Base-by-base conservation (phyloP, 352 stramenopile species). In the Phytophthora hibernalis region DNA sequence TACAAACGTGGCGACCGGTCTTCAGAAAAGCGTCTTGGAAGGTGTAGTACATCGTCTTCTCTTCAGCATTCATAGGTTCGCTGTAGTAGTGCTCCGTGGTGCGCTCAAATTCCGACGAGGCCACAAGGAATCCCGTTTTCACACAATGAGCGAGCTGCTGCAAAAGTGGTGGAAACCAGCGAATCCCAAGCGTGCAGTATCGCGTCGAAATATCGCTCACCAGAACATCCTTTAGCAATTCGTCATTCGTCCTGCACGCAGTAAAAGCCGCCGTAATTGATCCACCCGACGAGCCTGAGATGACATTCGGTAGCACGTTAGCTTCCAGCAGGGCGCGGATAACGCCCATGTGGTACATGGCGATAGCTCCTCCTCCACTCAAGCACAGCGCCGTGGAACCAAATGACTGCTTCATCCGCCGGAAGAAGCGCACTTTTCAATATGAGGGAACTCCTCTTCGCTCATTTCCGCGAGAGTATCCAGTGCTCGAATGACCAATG, bases 271-370 rank as follows among this genome's bases (percentile, higher is more conserved):
- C 93, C 7, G 84, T 85, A 68, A 98, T 98, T 13, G 81, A 91
- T 7, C 96, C 95, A 40, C 93, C 96, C 0, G 93, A 98, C 1
- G 93, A 98, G 1, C 96, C 96, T 4, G 89, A 97, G 42, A 98
- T 93, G 7, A 98, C 93, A 56, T 97, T 94, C 16, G 97, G 95
- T 35, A 98, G 76, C 9, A 97, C 31, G 38, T 93, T 84, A 0
- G 82, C 84, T 22, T 98, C 85, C 2, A 98, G 68, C 8, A 98
- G 69, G 10, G 92, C 92, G 18, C 85, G 82, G 11, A 98, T 90
- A 10, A 97, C 91, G 26, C 96, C 96, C 62, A 98, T 85, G 79
- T 98, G 96, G 65, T 98, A 98, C 93, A 99, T 98, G 1, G 91
- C 88, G 60, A 92, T 96, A 60, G 65, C 87, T n/a, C 95, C 94